Conservation (phyloP, 2,329 filamentous ascomycete genomes). For the Paecilomyces sp. region DNA sequence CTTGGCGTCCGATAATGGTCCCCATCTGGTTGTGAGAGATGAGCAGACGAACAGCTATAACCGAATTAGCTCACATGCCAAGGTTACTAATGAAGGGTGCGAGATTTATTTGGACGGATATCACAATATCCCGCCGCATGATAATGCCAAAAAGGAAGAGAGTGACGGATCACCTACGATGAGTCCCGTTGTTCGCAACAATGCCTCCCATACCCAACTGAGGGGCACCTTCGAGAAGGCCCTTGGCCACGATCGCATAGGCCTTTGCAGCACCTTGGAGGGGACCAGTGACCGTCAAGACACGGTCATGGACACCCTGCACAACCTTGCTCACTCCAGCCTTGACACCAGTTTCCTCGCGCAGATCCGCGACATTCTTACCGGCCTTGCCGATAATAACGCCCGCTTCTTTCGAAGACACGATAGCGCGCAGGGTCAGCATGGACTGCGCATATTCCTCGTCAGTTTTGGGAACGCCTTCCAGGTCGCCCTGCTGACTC, state of each 20-base stretch:
- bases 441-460: slow-evolving; percentile 93
- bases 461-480: slow-evolving; percentile 80
- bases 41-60: slow-evolving; percentile 82
- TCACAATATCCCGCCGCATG: background rate
- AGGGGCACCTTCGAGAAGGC: slow-evolving; percentile 85
- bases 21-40: slow-evolving; percentile 99
- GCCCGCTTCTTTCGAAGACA: slow-evolving; percentile 97
- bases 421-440: slow-evolving; percentile 91
- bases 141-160: background rate
- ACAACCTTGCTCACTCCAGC: slow-evolving; percentile 99
- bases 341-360: slow-evolving; percentile 96
- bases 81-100: background rate
- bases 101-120: background rate
- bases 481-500: slow-evolving; percentile 60
- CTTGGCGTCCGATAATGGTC: slow-evolving; percentile 94
- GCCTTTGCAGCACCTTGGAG: slow-evolving; percentile 85
- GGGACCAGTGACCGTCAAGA: slow-evolving; percentile 87
- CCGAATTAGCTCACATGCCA: background rate
- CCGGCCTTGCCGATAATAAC: slow-evolving; percentile 98
- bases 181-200: slow-evolving; percentile 79
- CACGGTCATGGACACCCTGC: slow-evolving; percentile 92
- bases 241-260: slow-evolving; percentile 86
- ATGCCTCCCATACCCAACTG: slow-evolving; percentile 94
- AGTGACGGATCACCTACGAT: slow-evolving; percentile 60
- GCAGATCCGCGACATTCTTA: slow-evolving; percentile 94